Conservation (phyloP, 768 basidiomycete genomes). For the Psilocybe cubensis region DNA sequence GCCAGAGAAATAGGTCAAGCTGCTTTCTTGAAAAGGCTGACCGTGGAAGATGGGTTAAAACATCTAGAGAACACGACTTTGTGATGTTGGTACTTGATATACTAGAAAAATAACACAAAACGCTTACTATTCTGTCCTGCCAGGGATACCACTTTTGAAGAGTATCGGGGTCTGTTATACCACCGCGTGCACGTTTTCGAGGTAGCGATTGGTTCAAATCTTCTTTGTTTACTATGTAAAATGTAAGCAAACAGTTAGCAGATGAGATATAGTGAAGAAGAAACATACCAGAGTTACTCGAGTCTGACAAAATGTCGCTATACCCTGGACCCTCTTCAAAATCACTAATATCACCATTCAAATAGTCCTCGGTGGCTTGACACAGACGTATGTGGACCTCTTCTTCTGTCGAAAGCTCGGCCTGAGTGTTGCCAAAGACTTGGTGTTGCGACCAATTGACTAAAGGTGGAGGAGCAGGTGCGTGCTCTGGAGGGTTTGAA, state of each 20-base stretch:
- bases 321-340: not conserved
- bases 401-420: not conserved
- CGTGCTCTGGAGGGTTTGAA: no score
- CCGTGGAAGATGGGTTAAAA: constrained; percentile 27
- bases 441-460: no score
- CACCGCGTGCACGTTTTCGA: not conserved
- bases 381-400: not conserved
- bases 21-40: constrained; percentile 27
- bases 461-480: no score
- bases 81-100: not conserved
- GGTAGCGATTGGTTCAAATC: no score
- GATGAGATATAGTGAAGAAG: no score
- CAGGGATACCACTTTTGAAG: constrained; percentile 7
- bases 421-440: not conserved
- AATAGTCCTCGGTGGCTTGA: not conserved
- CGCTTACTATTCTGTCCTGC: constrained; percentile 26
- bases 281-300: no score
- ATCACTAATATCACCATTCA: not conserved
- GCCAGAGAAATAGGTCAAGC: constrained; percentile 26
- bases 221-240: no score
- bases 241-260: no score
- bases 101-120: not conserved
- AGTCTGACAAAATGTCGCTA: not conserved
- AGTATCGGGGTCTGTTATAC: not conserved
- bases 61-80: constrained; percentile 25